A percentile compares a stretch with the other conserved stretches of the same genome.
Conservation (phyloP, 2,329 filamentous ascomycete species). For the Escovopsis sp. region DNA sequence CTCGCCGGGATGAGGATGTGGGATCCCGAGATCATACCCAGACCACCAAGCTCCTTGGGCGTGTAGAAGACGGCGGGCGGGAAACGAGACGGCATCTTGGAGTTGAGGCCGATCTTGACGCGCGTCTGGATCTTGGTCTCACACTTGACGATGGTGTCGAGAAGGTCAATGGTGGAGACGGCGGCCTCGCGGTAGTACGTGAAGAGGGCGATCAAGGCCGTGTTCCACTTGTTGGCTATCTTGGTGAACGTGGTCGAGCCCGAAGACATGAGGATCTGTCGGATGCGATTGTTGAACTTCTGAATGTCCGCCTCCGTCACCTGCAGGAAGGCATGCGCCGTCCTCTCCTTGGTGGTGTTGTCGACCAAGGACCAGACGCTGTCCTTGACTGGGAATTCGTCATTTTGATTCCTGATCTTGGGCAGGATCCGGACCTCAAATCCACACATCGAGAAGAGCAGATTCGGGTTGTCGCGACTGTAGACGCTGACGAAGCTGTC, state of each 20-base stretch:
- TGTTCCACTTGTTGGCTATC: conserved; percentile 99
- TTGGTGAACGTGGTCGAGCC: conserved; percentile 99
- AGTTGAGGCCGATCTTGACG: conserved; percentile 97
- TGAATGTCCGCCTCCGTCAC: conserved; percentile 96
- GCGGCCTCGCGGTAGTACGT: conserved; percentile 97
- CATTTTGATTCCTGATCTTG: conserved; percentile 86
- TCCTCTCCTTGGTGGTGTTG: conserved; percentile 91
- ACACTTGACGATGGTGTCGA: conserved; percentile 98
- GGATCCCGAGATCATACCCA: conserved; percentile 97
- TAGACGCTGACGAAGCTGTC: conserved; percentile 98
- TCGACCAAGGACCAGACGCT: conserved; percentile 97
- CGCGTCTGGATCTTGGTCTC: conserved; percentile 98
- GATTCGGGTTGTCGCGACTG: conserved; percentile 91
- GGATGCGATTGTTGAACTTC: conserved; percentile 98
- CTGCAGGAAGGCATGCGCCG: conserved; percentile 91
- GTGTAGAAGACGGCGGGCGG: conserved; percentile 98
- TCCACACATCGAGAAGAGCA: conserved; percentile 94
- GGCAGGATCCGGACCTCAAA: conserved; percentile 95
- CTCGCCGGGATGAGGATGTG: conserved; percentile 95
- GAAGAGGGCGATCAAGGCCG: conserved; percentile 87
- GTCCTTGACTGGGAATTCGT: conserved; percentile 94
- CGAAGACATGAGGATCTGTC: conserved; percentile 97
- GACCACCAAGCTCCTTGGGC: conserved; percentile 87
- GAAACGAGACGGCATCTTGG: conserved; percentile 98
- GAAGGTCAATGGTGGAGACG: conserved; percentile 80